These are phyloP conservation scores for Lecanosticta acicola DNA, from an alignment of 2,329 filamentous ascomycete genomes.

Conservation along the genomic window DNA sequence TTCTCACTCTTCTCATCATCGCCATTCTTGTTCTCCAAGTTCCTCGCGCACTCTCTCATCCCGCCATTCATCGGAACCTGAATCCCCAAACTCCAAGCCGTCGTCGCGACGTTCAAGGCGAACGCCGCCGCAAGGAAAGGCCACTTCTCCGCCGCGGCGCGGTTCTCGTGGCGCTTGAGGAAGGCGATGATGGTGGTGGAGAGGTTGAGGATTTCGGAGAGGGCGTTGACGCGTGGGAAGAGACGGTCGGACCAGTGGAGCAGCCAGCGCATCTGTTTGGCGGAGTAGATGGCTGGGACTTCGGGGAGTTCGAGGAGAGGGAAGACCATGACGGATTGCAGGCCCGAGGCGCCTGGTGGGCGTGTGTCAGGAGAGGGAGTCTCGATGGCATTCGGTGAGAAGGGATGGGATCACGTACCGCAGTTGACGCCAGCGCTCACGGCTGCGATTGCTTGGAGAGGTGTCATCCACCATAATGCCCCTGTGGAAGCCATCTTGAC, in stretches of 20 bases:
- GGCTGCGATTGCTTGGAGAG: slow-evolving; percentile 27
- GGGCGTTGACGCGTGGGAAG: slow-evolving; percentile 30
- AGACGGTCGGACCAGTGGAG: slow-evolving; percentile 28
- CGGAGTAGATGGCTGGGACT: slow-evolving; percentile 26
- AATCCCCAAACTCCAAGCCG: slow-evolving; percentile 26
- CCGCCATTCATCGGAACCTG: slow-evolving; percentile 31
- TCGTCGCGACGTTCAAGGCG: slow-evolving; percentile 25
- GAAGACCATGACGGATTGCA: slow-evolving; percentile 32
- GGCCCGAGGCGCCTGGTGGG: slow-evolving; percentile 26
- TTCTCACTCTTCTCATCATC: slow-evolving; percentile 26
- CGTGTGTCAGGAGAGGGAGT: slow-evolving; percentile 4
- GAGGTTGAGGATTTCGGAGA: slow-evolving; percentile 30
- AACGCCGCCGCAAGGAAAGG: slow-evolving; percentile 21
- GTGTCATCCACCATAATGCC: slow-evolving; percentile 28
- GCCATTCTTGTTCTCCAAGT: slow-evolving; percentile 20
- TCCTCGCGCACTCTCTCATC: slow-evolving; percentile 23
- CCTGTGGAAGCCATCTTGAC: neutral
- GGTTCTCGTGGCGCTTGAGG: slow-evolving; percentile 22
- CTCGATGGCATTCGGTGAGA: neutral
- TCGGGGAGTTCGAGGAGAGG: slow-evolving; percentile 25
- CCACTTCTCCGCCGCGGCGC: slow-evolving; percentile 21
- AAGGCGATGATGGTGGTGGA: slow-evolving; percentile 23
- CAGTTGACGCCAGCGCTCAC: slow-evolving; percentile 30
- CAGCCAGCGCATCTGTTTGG: slow-evolving; percentile 26
- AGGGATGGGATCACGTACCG: slow-evolving; percentile 14